A percentile compares a stretch with the other conserved stretches of the same genome.
phyloP scores from a whole-genome alignment of 768 basidiomycete genomes.

The Xerocomus brunneocitrinus region DNA sequence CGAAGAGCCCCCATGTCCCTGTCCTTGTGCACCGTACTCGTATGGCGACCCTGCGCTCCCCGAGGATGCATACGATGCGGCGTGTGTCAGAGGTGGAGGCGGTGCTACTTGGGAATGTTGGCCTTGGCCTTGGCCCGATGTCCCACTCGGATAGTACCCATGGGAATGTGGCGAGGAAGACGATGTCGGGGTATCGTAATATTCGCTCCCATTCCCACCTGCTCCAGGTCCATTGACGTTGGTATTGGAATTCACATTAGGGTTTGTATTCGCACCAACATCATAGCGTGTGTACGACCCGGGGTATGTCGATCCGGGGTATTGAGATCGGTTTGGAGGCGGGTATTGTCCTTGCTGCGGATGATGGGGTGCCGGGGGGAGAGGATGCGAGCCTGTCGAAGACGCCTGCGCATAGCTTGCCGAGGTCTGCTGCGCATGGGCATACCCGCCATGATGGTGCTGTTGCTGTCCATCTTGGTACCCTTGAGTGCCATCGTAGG shows the following conservation, averaged over 20 bases:
- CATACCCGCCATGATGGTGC: slow-evolving; percentile 17
- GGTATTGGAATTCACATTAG: slow-evolving; percentile 9
- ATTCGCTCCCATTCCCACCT: slow-evolving; percentile 12
- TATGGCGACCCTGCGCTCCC: slow-evolving; percentile 23
- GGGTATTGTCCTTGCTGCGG: slow-evolving; percentile 24
- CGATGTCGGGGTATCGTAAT: slow-evolving; percentile 24
- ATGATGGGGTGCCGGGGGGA: slow-evolving; percentile 18
- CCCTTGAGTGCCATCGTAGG: slow-evolving; percentile 26
- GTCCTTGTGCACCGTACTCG: slow-evolving; percentile 19
- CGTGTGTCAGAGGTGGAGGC: slow-evolving; percentile 16
- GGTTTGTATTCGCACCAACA: slow-evolving; percentile 24
- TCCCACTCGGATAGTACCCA: slow-evolving; percentile 18
- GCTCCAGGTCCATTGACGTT: slow-evolving; percentile 8
- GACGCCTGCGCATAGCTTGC: slow-evolving; percentile 16
- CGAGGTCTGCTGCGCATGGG: slow-evolving; percentile 19
- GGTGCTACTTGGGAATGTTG: slow-evolving; percentile 18
- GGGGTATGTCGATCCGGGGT: slow-evolving; percentile 21
- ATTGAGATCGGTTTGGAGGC: slow-evolving; percentile 25
- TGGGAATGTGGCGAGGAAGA: slow-evolving; percentile 21
- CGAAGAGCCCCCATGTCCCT: slow-evolving; percentile 16
- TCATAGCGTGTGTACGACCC: slow-evolving; percentile 27
- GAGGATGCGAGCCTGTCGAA: slow-evolving; percentile 20
- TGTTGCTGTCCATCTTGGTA: slow-evolving; percentile 26
- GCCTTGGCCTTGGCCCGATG: slow-evolving; percentile 13
- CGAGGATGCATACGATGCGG: slow-evolving; percentile 20